Base-by-base conservation (phyloP, 495 filamentous ascomycete genomes). In the Tuber aestivum region DNA sequence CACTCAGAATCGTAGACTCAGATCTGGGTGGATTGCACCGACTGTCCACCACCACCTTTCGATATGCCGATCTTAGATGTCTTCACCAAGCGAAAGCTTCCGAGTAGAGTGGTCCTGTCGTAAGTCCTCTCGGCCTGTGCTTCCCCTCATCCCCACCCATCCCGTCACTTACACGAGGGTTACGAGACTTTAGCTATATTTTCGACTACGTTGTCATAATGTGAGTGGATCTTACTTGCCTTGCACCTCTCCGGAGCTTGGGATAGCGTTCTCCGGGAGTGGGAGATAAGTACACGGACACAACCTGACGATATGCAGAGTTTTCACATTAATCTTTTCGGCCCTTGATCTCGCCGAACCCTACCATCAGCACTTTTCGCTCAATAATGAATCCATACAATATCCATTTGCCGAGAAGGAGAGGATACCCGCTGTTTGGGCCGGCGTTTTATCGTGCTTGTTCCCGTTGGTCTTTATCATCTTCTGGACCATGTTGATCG, bases 361-460 rank as follows among this genome's bases (percentile, higher is more conserved):
- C n/a, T 88, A 84, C 83, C 86, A 89, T 80, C 91, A 89, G 81
- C 87, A 84, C 79, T 88, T 88, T 81, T 88, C 89, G n/a, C 84
- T 91, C 27, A 78, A 83, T 42, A 90, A 92, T 77, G 87, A 86
- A 72, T 89, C 88, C 45, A 84, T 92, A 8, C 87, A 88, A 78
- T 96, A 94, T 76, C 93, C 93, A 18, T 93, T 89, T 78, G 91
- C 91, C 75, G 87, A 85, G 1, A 86, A 92, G 38, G 93, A 96
- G 83, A 92, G 91, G 20, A 89, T 96, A 35, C 87, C 89, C 0
- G 89, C 91, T 21, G 79, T 83, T 69, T 80, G 88, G 35, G 87
- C 91, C 20, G 84, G 89, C 32, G 79, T 90, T 42, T 86, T 91
- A 79, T 86, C 86, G 72, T 86, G 89, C 35, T 80, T 86, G 3